Evolutionary conservation across 768 basidiomycete genomes (phyloP).

Genomic region (Cyathus striatus): DNA sequence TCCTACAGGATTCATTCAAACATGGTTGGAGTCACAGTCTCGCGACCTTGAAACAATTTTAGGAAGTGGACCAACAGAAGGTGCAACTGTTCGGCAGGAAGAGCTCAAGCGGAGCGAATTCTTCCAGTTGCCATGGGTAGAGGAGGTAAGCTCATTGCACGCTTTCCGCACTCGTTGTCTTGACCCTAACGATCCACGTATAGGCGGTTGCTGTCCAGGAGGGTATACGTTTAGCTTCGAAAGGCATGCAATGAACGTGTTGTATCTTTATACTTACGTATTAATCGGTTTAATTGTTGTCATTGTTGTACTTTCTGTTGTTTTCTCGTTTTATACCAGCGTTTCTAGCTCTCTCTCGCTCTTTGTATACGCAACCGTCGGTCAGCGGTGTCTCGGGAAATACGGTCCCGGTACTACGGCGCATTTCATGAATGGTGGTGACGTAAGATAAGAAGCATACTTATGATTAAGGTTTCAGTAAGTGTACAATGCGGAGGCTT

Average conservation of each 20-base stretch:
- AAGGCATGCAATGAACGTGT: slow-evolving; percentile 22
- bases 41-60: slow-evolving; percentile 85
- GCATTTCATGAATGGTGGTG: too few relatives aligned
- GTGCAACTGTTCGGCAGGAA: slow-evolving; percentile 77
- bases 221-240: slow-evolving; percentile 62
- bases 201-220: slow-evolving; percentile 85
- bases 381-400: too few relatives aligned
- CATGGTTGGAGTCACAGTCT: slow-evolving; percentile 89
- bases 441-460: too few relatives aligned
- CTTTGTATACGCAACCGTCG: too few relatives aligned
- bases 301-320: too few relatives aligned
- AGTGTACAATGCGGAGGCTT: too few relatives aligned
- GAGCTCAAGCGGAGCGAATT: slow-evolving; percentile 87
- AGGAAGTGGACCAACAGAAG: slow-evolving; percentile 82
- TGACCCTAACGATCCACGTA: too few relatives aligned
- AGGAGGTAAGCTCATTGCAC: slow-evolving; percentile 40
- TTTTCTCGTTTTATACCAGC: too few relatives aligned
- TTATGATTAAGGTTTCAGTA: too few relatives aligned
- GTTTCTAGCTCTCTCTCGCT: too few relatives aligned
- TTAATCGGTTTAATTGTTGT: neutral
- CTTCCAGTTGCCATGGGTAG: slow-evolving; percentile 90
- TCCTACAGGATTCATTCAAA: slow-evolving; percentile 79
- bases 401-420: too few relatives aligned
- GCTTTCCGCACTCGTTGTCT: too few relatives aligned
- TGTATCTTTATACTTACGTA: neutral